These are phyloP conservation scores for Suhomyces chickasaworum DNA, from an alignment of 1,139 yeast genomes.

Conservation along the genomic window DNA sequence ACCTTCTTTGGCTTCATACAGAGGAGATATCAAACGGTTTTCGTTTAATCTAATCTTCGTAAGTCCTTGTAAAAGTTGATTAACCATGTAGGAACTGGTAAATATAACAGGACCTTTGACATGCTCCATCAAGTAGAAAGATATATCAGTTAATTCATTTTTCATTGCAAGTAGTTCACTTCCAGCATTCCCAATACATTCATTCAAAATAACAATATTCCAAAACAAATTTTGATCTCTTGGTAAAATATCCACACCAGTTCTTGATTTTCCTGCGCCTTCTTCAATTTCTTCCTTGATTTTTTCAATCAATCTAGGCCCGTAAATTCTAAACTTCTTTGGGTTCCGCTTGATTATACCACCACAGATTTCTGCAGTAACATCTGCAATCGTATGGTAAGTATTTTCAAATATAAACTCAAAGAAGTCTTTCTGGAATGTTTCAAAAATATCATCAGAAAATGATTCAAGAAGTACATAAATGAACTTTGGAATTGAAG, in stretches of 20 bases:
- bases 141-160: constrained; percentile 51
- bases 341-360: constrained; percentile 68
- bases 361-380: constrained; percentile 71
- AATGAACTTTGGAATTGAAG: constrained; percentile 63
- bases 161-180: constrained; percentile 46
- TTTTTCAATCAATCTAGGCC: constrained; percentile 49
- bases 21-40: constrained; percentile 53
- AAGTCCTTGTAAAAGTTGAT: constrained; percentile 65
- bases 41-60: constrained; percentile 63
- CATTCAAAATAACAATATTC: constrained; percentile 70
- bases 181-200: constrained; percentile 72
- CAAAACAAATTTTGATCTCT: constrained; percentile 79
- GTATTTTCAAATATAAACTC: constrained; percentile 61
- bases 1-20: constrained; percentile 31
- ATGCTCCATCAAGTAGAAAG: constrained; percentile 54
- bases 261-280: constrained; percentile 78
- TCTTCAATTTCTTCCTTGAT: constrained; percentile 77
- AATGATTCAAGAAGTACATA: constrained; percentile 69
- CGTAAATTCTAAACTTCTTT: constrained; percentile 43
- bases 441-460: constrained; percentile 61
- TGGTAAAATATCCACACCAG: constrained; percentile 67
- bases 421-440: constrained; percentile 54
- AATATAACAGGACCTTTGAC: constrained; percentile 66
- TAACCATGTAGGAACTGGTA: constrained; percentile 57
- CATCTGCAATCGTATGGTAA: constrained; percentile 66